Conservation (phyloP, 2,329 filamentous ascomycete species). For the Sporothrix humicola region DNA sequence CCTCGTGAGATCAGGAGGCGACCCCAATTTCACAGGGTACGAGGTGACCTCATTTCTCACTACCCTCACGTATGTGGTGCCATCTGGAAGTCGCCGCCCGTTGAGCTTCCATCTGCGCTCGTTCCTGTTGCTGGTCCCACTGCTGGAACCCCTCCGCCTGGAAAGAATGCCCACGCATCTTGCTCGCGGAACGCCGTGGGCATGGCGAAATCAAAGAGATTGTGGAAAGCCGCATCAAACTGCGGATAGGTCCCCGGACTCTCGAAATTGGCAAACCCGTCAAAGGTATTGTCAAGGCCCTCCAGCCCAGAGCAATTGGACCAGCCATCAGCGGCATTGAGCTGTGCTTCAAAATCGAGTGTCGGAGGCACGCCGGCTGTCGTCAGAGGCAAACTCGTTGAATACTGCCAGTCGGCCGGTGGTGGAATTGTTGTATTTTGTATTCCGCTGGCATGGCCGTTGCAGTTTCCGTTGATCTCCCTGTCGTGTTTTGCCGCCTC, state of each 20-base stretch:
- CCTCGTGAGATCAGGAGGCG: neutral
- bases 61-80: neutral
- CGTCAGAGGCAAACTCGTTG: neutral
- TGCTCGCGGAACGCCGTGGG: neutral
- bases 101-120: neutral
- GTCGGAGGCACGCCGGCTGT: neutral
- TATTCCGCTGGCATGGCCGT: no score
- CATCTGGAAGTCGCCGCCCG: slow-evolving; percentile 2
- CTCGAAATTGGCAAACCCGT: slow-evolving; percentile 9
- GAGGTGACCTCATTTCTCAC: no score
- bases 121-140: neutral
- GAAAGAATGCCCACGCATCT: slow-evolving; percentile 2
- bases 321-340: neutral
- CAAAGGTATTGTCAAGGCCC: neutral
- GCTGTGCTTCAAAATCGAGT: neutral
- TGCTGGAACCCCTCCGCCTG: neutral
- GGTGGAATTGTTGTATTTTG: neutral
- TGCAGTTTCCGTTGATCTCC: neutral
- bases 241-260: slow-evolving; percentile 6
- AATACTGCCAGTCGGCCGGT: neutral
- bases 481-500: neutral
- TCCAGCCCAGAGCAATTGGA: neutral
- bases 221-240: slow-evolving; percentile 18
- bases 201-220: slow-evolving; percentile 11
- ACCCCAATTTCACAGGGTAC: no score